Conservation (phyloP, 352 stramenopile species). For the Globisporangium radiosum region DNA sequence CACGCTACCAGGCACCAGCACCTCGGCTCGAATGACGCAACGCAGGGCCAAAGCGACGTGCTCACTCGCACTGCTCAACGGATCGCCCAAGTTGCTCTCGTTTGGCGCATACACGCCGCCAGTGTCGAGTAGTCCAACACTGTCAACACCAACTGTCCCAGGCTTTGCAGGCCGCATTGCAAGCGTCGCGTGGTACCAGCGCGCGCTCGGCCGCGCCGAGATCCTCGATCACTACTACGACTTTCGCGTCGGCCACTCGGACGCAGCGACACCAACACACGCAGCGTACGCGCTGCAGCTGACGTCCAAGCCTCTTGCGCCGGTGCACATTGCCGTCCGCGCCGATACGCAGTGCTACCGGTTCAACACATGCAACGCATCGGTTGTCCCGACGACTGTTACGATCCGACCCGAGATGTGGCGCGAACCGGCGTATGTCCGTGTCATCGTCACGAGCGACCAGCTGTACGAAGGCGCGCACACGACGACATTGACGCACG, state of each 20-base stretch:
- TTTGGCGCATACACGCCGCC: conserved; percentile 18
- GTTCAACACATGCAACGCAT: conserved; percentile 71
- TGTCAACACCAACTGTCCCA: neutral
- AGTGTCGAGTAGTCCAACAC: neutral
- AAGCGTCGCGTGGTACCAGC: conserved; percentile 52
- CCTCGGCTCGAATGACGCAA: conserved; percentile 5
- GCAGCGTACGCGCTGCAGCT: conserved; percentile 50
- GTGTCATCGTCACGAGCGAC: conserved; percentile 47
- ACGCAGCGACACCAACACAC: conserved; percentile 23
- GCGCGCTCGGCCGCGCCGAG: conserved; percentile 24
- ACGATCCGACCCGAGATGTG: conserved; percentile 41
- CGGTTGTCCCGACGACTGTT: conserved; percentile 28
- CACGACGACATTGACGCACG: conserved; percentile 22
- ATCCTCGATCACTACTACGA: conserved; percentile 68
- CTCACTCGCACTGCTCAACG: conserved; percentile 31
- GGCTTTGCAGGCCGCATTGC: conserved; percentile 37
- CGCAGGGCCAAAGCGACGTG: conserved; percentile 18
- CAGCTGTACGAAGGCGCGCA: conserved; percentile 54
- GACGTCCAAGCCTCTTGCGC: conserved; percentile 29
- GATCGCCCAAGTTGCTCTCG: conserved; percentile 24
- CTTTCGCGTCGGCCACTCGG: conserved; percentile 26
- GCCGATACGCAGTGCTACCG: conserved; percentile 54
- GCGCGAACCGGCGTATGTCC: conserved; percentile 25
- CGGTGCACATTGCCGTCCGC: conserved; percentile 43
- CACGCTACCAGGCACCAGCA: neutral